Evolutionary conservation across 2,329 filamentous ascomycete genomes (phyloP), one percentile per base, ranked within the genome.

Genomic region (Fusarium dlaminii): DNA sequence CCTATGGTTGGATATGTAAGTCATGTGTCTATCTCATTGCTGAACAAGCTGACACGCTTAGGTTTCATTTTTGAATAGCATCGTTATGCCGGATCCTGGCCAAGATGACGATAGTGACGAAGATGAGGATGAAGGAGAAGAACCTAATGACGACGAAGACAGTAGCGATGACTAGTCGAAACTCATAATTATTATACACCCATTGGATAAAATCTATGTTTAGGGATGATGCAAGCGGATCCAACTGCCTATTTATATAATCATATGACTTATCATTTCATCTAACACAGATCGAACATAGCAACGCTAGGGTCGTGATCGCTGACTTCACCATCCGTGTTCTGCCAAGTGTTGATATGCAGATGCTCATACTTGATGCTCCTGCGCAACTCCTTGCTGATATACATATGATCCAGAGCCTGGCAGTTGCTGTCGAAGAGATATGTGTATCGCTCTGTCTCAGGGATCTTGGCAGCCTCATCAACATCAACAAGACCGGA

Each of bases 1-100:
- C 87, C 90, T 58, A 89, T 98, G 88, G 90, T 90, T 71, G 91
- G 91, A 46, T 97, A 96, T 84, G 94, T 97, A 85, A 92, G 93
- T 68, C 29, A 8, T 52, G 8, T 49, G 29, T 45, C 14, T 29
- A 30, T 22, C 2, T 30, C 24, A 17, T 39, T 8, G 22, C 6
- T 7, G 30, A 39, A 18, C 30, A 14, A 14, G 20, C 68, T 78
- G 20, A 68, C 22, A 15, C 24, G 1, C 11, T 27, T n/a, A 94
- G 92, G 85, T 94, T 60, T 89, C 90, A 36, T 93, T 93, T 81
- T 81, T 94, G 68, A 95, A 94, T 78, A 89, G 86, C 66, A 87
- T 93, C 48, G 91, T 94, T 66, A 93, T 93, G 91, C 92, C 93
- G 7, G 93, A 94, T 79, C 86, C 86, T 5, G 81, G 79, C 18